Evolutionary conservation across 2,329 filamentous ascomycete genomes (phyloP).

Genomic region (Diatrype stigma): DNA sequence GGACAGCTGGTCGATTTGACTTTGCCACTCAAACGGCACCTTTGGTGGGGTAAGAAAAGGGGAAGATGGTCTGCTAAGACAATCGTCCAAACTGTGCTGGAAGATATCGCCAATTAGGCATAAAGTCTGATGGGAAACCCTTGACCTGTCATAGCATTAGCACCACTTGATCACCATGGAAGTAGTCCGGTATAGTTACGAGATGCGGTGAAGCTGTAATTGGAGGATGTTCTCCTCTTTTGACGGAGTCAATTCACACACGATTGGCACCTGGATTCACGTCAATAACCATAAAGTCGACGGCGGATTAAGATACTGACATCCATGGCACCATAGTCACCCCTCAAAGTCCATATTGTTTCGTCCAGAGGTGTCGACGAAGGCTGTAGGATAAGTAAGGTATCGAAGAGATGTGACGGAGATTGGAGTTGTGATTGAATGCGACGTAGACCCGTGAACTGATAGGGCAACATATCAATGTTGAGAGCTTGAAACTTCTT

Average conservation of each 20-base stretch:
- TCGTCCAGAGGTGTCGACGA: constrained; percentile 52
- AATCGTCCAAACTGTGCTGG: constrained; percentile 18
- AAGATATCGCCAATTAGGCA: constrained; percentile 25
- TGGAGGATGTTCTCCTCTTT: constrained; percentile 46
- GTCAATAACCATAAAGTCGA: constrained; percentile 11
- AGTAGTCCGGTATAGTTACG: constrained; percentile 26
- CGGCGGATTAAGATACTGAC: constrained; percentile 33
- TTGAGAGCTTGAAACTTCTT: constrained; percentile 59
- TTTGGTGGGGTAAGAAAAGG: constrained; percentile 11
- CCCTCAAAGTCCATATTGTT: constrained; percentile 51
- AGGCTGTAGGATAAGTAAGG: constrained; percentile 74
- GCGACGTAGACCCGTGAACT: constrained; percentile 69
- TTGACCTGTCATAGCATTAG: constrained; percentile 18
- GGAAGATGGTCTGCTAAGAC: constrained; percentile 26
- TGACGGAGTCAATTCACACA: constrained; percentile 68
- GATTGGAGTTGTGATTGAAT: constrained; percentile 53
- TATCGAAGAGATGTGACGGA: constrained; percentile 67
- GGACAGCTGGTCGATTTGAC: constrained; percentile 20
- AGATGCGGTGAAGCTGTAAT: constrained; percentile 61
- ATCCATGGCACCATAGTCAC: constrained; percentile 64
- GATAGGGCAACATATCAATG: constrained; percentile 58
- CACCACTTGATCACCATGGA: not conserved
- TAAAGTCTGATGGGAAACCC: constrained; percentile 17
- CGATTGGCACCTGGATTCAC: constrained; percentile 56
- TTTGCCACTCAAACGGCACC: constrained; percentile 16